These are phyloP conservation scores for Hypoxylon intermedium DNA, from an alignment of 495 filamentous ascomycete species.

Conservation along the genomic window DNA sequence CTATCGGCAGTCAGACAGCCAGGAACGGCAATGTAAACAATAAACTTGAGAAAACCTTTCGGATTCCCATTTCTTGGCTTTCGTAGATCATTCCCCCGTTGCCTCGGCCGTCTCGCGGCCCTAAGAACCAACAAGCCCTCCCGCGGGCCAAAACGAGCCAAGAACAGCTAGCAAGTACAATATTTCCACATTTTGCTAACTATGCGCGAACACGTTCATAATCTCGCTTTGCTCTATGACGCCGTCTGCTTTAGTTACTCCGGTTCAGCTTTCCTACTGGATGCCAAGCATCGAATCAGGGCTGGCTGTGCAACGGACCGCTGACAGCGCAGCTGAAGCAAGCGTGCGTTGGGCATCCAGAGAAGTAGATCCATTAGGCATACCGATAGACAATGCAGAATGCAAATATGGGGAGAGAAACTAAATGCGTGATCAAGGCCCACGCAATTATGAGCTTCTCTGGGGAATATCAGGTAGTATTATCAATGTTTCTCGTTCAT, in stretches of 20 bases:
- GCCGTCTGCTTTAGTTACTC: slow-evolving; percentile 21
- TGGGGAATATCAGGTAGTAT: neutral
- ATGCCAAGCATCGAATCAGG: slow-evolving; percentile 26
- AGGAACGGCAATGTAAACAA: slow-evolving; percentile 2
- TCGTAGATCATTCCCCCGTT: slow-evolving; percentile 26
- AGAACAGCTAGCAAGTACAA: neutral
- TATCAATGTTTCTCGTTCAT: slow-evolving; percentile 18
- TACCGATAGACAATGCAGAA: slow-evolving; percentile 4
- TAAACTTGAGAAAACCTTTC: slow-evolving; percentile 12
- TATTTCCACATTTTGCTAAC: slow-evolving; percentile 8
- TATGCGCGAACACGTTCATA: neutral
- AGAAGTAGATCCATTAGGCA: slow-evolving; percentile 18
- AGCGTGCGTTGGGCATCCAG: slow-evolving; percentile 34
- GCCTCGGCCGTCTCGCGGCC: neutral
- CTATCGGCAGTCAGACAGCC: slow-evolving; percentile 1
- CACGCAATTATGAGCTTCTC: neutral
- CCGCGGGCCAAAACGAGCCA: slow-evolving; percentile 9
- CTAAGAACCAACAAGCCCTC: neutral
- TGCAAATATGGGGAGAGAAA: neutral
- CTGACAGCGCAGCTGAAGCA: slow-evolving; percentile 23
- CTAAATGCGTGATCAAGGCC: neutral
- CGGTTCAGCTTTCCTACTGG: slow-evolving; percentile 28
- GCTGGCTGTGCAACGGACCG: slow-evolving; percentile 12
- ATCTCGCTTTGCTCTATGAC: slow-evolving; percentile 12
- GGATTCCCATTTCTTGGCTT: slow-evolving; percentile 7